Base-by-base conservation (phyloP, 2,329 filamentous ascomycete species). In the Spiromastix sp. region DNA sequence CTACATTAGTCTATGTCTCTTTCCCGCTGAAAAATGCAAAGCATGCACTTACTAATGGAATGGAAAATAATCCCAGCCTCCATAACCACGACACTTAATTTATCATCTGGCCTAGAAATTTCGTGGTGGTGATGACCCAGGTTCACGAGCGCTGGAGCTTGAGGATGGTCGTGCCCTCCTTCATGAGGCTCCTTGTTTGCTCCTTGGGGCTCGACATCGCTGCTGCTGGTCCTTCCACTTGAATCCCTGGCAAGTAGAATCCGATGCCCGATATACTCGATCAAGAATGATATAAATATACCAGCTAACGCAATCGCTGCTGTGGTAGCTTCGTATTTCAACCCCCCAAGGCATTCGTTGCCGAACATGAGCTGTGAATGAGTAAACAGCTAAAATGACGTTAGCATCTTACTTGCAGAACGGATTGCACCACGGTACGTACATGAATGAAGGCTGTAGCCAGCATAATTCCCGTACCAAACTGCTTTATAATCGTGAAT, bases 11-110 rank as follows among this genome's bases (percentile, higher is more conserved):
- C 56, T 39, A 62, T 51, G 34, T 54, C 58, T 38, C 61, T 71
- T n/a, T 21, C 12, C 6, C 21, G 54, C 12, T 55, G 59, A 28
- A 56, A 9, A 17, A 74, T 72, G 5, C 77, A 64, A 45, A 77
- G 63, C 63, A 69, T 15, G 2, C 10, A 58, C 71, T 57, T 64
- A 77, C 74, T 57, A 11, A 83, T 64, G 1, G 78, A 84, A 59
- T 85, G 81, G 59, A 86, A 86, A 30, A 85, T 67, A 36, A 86
- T 77, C 3, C 81, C 81, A 0, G 72, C 70, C 56, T 86, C 81
- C 53, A 85, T 73, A 20, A 85, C 74, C 11, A 74, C 48, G n/a
- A 83, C 76, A 31, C 71, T 72, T 20, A 81, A 62, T 34, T 75
- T 70, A 35, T 59, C 53, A 3, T 49, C 36, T 2, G 48, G 34